phyloP scores from a whole-genome alignment of 176 grass and related monocot genomes.

The Cenchrus americanus region DNA sequence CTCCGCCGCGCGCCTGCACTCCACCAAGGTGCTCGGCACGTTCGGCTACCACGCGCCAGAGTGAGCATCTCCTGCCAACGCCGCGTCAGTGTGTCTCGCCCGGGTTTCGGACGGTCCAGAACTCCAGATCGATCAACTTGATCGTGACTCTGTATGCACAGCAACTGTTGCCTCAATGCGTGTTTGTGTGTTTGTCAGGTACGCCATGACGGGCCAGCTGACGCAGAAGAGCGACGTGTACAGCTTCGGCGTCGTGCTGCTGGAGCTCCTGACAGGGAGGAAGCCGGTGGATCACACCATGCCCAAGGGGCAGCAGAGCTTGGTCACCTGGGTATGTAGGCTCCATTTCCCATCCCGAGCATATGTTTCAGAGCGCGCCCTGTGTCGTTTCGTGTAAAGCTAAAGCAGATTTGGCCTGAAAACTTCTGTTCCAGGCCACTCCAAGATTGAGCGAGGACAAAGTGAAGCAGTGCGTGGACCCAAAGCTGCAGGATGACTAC shows the following conservation, averaged over 20 bases:
- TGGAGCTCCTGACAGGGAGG: slow-evolving; percentile 88
- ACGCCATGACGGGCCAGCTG: slow-evolving; percentile 85
- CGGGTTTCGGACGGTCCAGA: neutral
- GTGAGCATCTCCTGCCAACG: slow-evolving; percentile 32
- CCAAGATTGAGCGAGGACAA: slow-evolving; percentile 96
- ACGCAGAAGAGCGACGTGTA: slow-evolving; percentile 98
- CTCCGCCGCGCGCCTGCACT: slow-evolving; percentile 85
- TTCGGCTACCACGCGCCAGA: slow-evolving; percentile 96
- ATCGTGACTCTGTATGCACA: too few relatives aligned
- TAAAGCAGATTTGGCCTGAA: too few relatives aligned
- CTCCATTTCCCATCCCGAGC: too few relatives aligned
- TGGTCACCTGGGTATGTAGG: slow-evolving; percentile 80
- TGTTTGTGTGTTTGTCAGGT: slow-evolving; percentile 38
- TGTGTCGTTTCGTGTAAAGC: too few relatives aligned
- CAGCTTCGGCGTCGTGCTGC: slow-evolving; percentile 85
- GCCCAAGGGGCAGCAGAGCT: slow-evolving; percentile 95
- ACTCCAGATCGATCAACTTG: neutral
- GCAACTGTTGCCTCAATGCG: neutral
- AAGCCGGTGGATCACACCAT: slow-evolving; percentile 96
- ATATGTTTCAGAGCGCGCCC: too few relatives aligned
- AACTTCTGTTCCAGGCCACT: slow-evolving; percentile 59
- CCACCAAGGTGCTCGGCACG: slow-evolving; percentile 92
- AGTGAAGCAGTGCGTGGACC: slow-evolving; percentile 95
- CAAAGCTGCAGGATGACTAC: slow-evolving; percentile 76
- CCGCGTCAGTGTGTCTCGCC: too few relatives aligned